Base-by-base conservation (phyloP, 1,284 basidiomycete species). In the Sanghuangporus baumii region DNA sequence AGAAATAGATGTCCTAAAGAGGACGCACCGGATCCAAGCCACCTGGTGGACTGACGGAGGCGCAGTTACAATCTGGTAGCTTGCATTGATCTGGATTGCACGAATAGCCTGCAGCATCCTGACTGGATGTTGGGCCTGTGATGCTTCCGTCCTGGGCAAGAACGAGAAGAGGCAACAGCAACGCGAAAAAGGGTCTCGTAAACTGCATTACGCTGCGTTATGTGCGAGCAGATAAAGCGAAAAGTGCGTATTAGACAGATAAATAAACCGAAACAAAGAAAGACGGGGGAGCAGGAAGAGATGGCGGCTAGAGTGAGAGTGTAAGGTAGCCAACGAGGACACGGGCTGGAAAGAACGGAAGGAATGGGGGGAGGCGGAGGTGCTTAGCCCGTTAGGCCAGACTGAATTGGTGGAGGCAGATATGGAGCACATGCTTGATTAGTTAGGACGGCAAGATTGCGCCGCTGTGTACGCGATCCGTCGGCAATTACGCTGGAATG, bases 11-110 rank as follows among this genome's bases (percentile, higher is more conserved):
- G 11, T 48, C 20, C 50, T 14, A 6, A 34, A n/a, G 36, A 54
- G n/a, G 66, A 58, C 6, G 79, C 84, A 87, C 85, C 16, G 85
- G 81, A 18, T 74, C 72, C 8, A 91, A 75, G 6, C 87, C 88
- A 63, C 88, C 89, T 12, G 89, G 89, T 4, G 88, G 86, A 65
- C 76, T 82, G 1, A 85, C 81, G 68, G 86, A 88, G 6, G 89
- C 89, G 69, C 89, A 91, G 67, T 84, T 79, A 73, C 89, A 92
- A 58, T 77, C 75, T 0, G 89, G 89, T 14, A 91, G 76, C 73
- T 85, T 77, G 76, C 89, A 92, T 57, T 78, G 76, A 20, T 72
- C 75, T 1, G 87, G 41, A 69, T 91, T 87, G 70, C 89, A 92
- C 12, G 81, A 84, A 71, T 91, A 91, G 3, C 84, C 84, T 1